Percentiles rank a stretch among this genome's conserved stretches.
Conservation (phyloP, 805 yeast species). For the Huiozyma sinensis region DNA sequence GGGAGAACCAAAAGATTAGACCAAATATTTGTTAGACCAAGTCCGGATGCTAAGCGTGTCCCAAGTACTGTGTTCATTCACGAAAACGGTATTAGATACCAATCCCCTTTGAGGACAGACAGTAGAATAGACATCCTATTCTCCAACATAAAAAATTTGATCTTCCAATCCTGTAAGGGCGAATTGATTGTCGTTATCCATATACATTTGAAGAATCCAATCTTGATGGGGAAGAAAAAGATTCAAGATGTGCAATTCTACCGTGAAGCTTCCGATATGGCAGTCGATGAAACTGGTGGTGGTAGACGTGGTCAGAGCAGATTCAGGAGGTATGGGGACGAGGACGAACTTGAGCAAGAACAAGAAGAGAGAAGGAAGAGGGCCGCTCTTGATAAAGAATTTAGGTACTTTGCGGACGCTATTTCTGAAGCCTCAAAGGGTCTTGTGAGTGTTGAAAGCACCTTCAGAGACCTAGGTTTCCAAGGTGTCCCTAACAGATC, state of each 20-base stretch:
- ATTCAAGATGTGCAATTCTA: constrained; percentile 93
- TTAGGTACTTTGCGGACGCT: constrained; percentile 76
- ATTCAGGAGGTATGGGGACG: constrained; percentile 86
- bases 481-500: constrained; percentile 96
- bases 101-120: constrained; percentile 73
- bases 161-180: constrained; percentile 93
- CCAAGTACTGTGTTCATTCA: constrained; percentile 88
- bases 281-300: constrained; percentile 94
- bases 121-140: constrained; percentile 81
- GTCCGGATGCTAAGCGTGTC: constrained; percentile 92
- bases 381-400: constrained; percentile 83
- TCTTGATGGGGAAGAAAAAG: constrained; percentile 91
- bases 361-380: constrained; percentile 95
- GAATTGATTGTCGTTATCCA: constrained; percentile 89
- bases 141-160: constrained; percentile 82
- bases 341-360: constrained; percentile 96
- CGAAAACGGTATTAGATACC: constrained; percentile 92
- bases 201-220: constrained; percentile 83
- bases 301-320: constrained; percentile 66
- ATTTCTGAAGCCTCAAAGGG: constrained; percentile 85
- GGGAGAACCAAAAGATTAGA: constrained; percentile 83
- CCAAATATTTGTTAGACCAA: constrained; percentile 83
- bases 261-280: constrained; percentile 91
- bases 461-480: constrained; percentile 93
- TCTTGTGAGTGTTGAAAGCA: constrained; percentile 77